Percentiles rank a stretch among this genome's conserved stretches.
Evolutionary conservation across 169 alveolate species (phyloP).

Genomic region (Plasmodium blacklocki): DNA sequence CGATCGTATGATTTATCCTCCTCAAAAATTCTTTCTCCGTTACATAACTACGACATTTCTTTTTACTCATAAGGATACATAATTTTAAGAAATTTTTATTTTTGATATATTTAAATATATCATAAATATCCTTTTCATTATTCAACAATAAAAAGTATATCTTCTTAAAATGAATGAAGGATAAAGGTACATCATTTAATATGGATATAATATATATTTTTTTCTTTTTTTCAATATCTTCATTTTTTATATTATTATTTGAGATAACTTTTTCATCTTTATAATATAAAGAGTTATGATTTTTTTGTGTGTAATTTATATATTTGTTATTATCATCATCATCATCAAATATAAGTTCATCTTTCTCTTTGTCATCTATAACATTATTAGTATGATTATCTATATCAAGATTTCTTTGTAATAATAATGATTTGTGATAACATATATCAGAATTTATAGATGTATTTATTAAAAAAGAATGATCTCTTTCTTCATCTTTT

Average conservation of each 20-base stretch:
- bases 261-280: neutral
- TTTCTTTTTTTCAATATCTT: no score
- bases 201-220: neutral
- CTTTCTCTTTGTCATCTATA: neutral
- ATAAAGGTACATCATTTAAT: neutral
- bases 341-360: neutral
- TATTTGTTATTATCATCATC: neutral
- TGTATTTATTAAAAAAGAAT: neutral
- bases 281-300: no score
- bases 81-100: conserved; percentile 23
- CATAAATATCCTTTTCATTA: conserved; percentile 10
- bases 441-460: neutral
- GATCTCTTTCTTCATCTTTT: neutral
- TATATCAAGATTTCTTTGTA: neutral
- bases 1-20: neutral
- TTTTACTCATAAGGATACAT: conserved; percentile 39
- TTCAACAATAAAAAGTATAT: conserved; percentile 2
- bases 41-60: conserved; percentile 14
- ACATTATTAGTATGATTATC: neutral
- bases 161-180: conserved; percentile 29
- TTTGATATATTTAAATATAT: conserved; percentile 6
- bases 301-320: neutral
- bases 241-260: neutral
- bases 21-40: conserved; percentile 43
- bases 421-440: neutral